Base-by-base conservation (phyloP, 83 land plant genomes). In the Picea abies region DNA sequence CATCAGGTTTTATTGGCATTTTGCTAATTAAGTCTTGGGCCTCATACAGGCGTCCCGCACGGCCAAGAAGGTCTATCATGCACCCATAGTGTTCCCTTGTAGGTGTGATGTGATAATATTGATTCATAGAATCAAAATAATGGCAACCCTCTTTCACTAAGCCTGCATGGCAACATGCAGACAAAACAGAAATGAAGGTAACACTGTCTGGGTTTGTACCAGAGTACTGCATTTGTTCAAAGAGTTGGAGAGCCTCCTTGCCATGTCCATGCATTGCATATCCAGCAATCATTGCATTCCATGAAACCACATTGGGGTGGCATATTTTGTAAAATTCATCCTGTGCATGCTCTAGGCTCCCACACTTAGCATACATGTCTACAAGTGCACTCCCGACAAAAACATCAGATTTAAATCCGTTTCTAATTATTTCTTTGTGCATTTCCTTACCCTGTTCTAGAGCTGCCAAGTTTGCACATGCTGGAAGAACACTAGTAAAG, bases 161-260 rank as follows among this genome's bases (percentile, higher is more conserved):
- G 15, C 90, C 90, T 20, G 81, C 79, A 79, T 86, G 90, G n/a
- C 78, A 65, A 60, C 90, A 89, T 3, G 90, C 87, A 73, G 88
- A 39, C 64, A 89, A 73, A 3, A 89, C 86, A 23, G 88, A 86
- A 71, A 89, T 17, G 44, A 83, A 89, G 60, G 90, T 86, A 37
- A 83, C 80, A 16, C 65, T 78, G 56, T 84, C 86, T 4, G 90
- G 90, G 22, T 79, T 79, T 0, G 86, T 68, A 32, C 77, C 76
- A 63, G 68, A 81, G 83, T 20, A n/a, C 81, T 73, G 83, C 90
- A 88, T 85, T 60, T 60, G 5, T 14, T 73, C 47, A 76, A 80
- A 85, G 32, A 88, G 56, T 39, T 80, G 52, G 47, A 88, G 49
- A 25, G 90, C 90, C 60, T 85, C 87, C 44, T 58, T 80, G 65